Percentiles rank a stretch among this genome's conserved stretches.
These are phyloP conservation scores for Alternaria tenuissima DNA, from an alignment of 2,329 filamentous ascomycete genomes.

Conservation along the genomic window DNA sequence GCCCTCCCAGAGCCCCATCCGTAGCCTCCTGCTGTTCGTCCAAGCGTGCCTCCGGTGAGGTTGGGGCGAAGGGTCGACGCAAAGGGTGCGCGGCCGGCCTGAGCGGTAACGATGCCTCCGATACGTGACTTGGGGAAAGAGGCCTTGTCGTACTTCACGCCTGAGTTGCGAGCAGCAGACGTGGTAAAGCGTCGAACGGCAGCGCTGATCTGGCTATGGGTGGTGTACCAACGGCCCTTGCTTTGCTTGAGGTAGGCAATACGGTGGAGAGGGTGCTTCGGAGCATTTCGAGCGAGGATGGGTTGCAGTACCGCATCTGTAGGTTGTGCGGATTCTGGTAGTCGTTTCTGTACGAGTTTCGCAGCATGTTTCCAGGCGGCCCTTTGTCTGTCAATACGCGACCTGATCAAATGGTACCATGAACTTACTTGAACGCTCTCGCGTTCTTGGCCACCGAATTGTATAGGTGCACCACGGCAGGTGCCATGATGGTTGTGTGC, in stretches of 20 bases:
- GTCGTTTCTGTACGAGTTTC: constrained; percentile 55
- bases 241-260: constrained; percentile 69
- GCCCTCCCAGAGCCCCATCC: constrained; percentile 72
- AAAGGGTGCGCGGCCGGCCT: constrained; percentile 82
- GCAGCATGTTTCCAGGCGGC: constrained; percentile 59
- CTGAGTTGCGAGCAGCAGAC: constrained; percentile 49
- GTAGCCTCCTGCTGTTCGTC: constrained; percentile 91
- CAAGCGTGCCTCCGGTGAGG: constrained; percentile 84
- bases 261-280: constrained; percentile 68
- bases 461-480: constrained; percentile 50
- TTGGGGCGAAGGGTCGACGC: constrained; percentile 89
- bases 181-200: constrained; percentile 63
- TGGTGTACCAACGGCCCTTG: constrained; percentile 71
- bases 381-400: constrained; percentile 42
- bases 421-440: constrained; percentile 52
- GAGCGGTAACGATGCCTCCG: constrained; percentile 64
- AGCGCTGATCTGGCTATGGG: constrained; percentile 56
- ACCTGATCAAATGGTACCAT: background rate
- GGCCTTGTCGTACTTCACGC: constrained; percentile 59
- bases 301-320: constrained; percentile 64
- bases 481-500: constrained; percentile 46
- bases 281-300: constrained; percentile 64
- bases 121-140: constrained; percentile 66
- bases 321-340: constrained; percentile 54
- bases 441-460: constrained; percentile 53